A percentile compares a stretch with the other conserved stretches of the same genome.
phyloP scores from a whole-genome alignment of 441 rosid species.

The Pelargonium citronellum region DNA sequence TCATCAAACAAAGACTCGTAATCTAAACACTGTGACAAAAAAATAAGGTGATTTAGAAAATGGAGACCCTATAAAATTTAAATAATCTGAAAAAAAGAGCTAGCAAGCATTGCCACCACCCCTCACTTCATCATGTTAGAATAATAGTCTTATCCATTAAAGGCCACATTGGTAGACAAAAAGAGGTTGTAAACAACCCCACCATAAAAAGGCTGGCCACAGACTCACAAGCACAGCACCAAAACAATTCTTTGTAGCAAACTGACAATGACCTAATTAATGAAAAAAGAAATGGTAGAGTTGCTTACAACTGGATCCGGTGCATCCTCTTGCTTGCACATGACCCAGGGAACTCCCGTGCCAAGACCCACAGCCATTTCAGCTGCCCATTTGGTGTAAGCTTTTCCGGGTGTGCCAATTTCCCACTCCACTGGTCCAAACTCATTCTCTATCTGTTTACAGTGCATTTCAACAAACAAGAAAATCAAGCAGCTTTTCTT shows the following conservation, averaged over 20 bases:
- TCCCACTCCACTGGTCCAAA: conserved; percentile 68
- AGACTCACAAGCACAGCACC: background rate
- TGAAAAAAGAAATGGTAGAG: background rate
- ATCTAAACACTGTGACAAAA: background rate
- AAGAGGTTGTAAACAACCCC: too few relatives aligned
- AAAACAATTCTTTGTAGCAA: conserved; percentile 1
- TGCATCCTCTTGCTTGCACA: conserved; percentile 34
- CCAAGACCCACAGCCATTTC: conserved; percentile 25
- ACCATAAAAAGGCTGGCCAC: background rate
- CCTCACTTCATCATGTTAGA: too few relatives aligned
- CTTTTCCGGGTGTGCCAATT: conserved; percentile 61
- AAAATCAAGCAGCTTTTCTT: background rate
- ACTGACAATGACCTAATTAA: conserved; percentile 1
- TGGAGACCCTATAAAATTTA: too few relatives aligned
- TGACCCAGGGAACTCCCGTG: conserved; percentile 30
- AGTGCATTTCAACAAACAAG: background rate
- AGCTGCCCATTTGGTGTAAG: conserved; percentile 45
- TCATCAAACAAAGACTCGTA: background rate
- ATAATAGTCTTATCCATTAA: too few relatives aligned
- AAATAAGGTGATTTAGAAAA: too few relatives aligned
- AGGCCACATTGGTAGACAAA: too few relatives aligned
- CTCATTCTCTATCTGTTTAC: conserved; percentile 77
- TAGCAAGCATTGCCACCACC: too few relatives aligned
- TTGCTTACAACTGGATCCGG: conserved; percentile 31
- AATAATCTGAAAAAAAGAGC: too few relatives aligned